Base-by-base conservation (phyloP, 371 early-diverging fungal genomes). In the Mucor saturninus region DNA sequence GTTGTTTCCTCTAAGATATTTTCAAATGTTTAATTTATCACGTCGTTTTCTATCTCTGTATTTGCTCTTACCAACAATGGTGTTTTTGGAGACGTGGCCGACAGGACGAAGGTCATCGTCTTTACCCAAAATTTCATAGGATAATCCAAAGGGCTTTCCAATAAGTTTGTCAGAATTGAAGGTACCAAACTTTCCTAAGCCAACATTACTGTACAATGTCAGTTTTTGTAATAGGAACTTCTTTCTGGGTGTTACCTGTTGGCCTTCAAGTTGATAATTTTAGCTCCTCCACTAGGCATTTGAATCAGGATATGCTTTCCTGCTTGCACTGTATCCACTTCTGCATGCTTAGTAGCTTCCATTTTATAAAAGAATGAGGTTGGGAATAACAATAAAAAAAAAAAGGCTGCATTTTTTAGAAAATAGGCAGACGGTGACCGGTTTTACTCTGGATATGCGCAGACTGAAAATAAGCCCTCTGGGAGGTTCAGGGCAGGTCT, bases 101-200 rank as follows among this genome's bases (percentile, higher is more conserved):
- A 72, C 71, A 61, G 80, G 75, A 5, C 78, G 75, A 59, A 83
- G 75, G 45, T 81, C 81, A 31, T 81, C 70, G 21, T 21, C 21
- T 38, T 69, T 57, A 46, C 77, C 84, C 54, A 84, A 77, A 49
- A 97, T 93, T 75, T 96, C 95, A 61, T 91, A 97, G 0, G 92
- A 89, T 32, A 91, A 79, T 49, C 93, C 94, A 76, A 83, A 95
- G 1, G 91, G 89, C 46, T 88, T 80, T 4, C 95, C 96, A 59
- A 98, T 88, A 30, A 98, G 79, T 51, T 85, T 87, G 63, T 88
- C 78, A 6, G 89, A 81, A 31, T 83, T 69, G 80, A 97, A 96
- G 5, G 78, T 74, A 29, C 98, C 98, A 81, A 98, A 98, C 74
- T 98, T 98, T 48, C 98, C 98, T 37, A 98, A 72, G 4, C 84